Base-by-base conservation (phyloP, 1,139 yeast genomes). In the Candida gigantensis region DNA sequence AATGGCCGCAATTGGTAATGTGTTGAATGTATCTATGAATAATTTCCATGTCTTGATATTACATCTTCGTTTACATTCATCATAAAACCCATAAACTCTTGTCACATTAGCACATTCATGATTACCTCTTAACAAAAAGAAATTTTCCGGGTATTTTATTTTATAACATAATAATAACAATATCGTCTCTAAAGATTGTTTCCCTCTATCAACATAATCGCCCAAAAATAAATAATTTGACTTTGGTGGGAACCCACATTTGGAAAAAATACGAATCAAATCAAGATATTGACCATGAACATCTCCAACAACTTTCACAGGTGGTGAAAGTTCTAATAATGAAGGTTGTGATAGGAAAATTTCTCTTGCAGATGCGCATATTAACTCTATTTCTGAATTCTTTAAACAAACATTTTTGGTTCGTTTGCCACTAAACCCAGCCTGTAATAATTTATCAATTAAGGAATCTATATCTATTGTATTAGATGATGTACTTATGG, bases 351-450 rank as follows among this genome's bases (percentile, higher is more conserved):
- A 74, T 59, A 86, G 58, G 44, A 88, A 84, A 14, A 85, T 72
- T 41, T 80, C 79, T 38, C 94, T 66, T 2, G 97, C 95, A 28
- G 80, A 79, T 17, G 87, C 77, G 62, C 98, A 92, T 34, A 92
- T 82, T 47, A 81, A 72, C 33, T 88, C 86, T 47, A 92, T 90
- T 57, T 92, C 98, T 9, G 83, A 72, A 58, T 84, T 87, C 54
- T 92, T 92, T 41, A 92, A 66, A 59, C 97, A 89, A 31, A 92
- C 87, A 40, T 80, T 81, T 55, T 90, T 87, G 6, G 96, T 87
- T 51, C 95, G 75, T 58, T 92, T 90, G 10, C 97, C 97, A 17
- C 90, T 77, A 60, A 92, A 92, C 5, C 98, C 98, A 0, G 96
- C 96, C 62, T 92, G 98, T 45, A 92, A 71, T 45, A 92, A 68